phyloP scores from a whole-genome alignment of 2,329 filamentous ascomycete species.

The Chalaropsis ovoidea region DNA sequence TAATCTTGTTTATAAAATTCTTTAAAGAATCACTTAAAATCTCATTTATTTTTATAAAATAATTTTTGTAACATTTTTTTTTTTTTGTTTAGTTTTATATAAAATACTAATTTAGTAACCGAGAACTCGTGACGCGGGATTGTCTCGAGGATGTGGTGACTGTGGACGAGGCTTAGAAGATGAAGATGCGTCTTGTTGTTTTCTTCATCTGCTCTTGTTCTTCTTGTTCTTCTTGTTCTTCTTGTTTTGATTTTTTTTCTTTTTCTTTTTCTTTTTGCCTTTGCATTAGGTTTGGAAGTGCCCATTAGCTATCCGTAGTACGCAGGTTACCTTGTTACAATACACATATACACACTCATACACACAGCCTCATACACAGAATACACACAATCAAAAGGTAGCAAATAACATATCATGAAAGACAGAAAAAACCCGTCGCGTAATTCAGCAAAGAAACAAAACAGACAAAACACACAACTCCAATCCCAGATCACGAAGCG shows the following conservation, averaged over 20 bases:
- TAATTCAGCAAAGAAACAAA: constrained; percentile 14
- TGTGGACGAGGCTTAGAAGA: constrained; percentile 30
- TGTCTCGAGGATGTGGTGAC: constrained; percentile 44
- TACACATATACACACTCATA: not conserved
- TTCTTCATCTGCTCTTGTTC: not conserved
- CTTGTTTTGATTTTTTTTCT: too few relatives aligned
- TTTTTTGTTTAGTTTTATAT: too few relatives aligned
- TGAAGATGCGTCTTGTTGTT: not conserved
- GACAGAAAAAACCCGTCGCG: constrained; percentile 9
- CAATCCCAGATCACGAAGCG: constrained; percentile 22
- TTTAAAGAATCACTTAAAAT: too few relatives aligned
- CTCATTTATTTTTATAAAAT: too few relatives aligned
- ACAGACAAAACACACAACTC: constrained; percentile 20
- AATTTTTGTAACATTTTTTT: too few relatives aligned
- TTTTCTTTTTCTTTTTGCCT: too few relatives aligned
- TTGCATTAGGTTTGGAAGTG: not conserved
- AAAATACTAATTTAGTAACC: too few relatives aligned
- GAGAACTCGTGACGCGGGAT: constrained; percentile 48
- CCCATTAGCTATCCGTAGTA: not conserved
- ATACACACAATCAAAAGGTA: constrained; percentile 14
- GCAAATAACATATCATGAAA: constrained; percentile 17
- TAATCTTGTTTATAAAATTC: too few relatives aligned
- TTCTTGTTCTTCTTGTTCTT: not conserved
- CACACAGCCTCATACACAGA: not conserved
- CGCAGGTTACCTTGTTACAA: not conserved